Conservation (phyloP, 108 stramenopile species). For the Nitzschia putrida region DNA sequence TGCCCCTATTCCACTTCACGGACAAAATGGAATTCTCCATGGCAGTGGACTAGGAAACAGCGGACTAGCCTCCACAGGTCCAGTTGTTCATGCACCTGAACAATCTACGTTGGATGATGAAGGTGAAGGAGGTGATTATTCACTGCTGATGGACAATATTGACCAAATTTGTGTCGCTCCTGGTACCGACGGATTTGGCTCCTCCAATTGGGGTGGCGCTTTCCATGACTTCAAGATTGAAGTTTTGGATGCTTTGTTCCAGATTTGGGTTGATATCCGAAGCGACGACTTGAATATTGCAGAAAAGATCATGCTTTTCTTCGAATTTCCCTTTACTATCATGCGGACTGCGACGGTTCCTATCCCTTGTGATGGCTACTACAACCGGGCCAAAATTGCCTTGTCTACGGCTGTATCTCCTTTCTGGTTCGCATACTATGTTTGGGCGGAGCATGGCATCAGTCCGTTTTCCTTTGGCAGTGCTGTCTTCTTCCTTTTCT, state of each 20-base stretch:
- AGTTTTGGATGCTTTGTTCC: conserved; percentile 42
- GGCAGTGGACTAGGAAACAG: conserved; percentile 24
- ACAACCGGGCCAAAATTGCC: conserved; percentile 75
- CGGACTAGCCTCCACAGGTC: conserved; percentile 2
- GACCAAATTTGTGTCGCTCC: conserved; percentile 61
- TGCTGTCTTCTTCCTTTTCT: conserved; percentile 33
- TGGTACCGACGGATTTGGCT: conserved; percentile 48
- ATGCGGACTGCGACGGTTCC: conserved; percentile 73
- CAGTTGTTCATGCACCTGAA: neutral
- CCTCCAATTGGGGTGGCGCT: conserved; percentile 65
- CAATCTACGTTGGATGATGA: neutral
- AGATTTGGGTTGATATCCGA: conserved; percentile 65
- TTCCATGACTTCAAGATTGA: conserved; percentile 61
- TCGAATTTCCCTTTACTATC: conserved; percentile 80
- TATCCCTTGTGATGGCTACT: conserved; percentile 90
- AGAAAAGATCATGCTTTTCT: conserved; percentile 63
- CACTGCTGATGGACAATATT: conserved; percentile 51
- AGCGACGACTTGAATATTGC: conserved; percentile 58
- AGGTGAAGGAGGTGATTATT: conserved; percentile 32
- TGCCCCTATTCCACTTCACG: conserved; percentile 67
- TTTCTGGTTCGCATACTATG: conserved; percentile 73
- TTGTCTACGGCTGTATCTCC: conserved; percentile 73
- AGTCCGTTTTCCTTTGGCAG: conserved; percentile 36
- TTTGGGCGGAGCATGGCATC: conserved; percentile 52
- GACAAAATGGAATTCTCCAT: conserved; percentile 63